Conservation (phyloP, 495 filamentous ascomycete genomes). For the Tuber borchii region DNA sequence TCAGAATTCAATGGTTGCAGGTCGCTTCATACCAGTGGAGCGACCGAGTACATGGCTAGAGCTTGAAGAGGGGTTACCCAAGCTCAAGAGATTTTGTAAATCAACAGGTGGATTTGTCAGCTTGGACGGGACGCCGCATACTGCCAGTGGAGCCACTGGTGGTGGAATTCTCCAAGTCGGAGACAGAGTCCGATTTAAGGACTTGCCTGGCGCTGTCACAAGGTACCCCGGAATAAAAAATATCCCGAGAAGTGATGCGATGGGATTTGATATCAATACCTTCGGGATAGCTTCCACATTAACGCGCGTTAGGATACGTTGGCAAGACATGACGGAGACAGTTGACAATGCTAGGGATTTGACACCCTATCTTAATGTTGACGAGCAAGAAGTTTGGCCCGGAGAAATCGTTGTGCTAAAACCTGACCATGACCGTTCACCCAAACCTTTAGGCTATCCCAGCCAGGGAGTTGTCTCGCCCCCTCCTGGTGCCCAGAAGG, state of each 20-base stretch:
- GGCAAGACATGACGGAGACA: slow-evolving; percentile 55
- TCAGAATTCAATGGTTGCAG: slow-evolving; percentile 44
- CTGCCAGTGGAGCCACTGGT: slow-evolving; percentile 8
- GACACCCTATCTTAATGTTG: slow-evolving; percentile 47
- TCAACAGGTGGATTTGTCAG: slow-evolving; percentile 32
- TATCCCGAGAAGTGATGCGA: slow-evolving; percentile 48
- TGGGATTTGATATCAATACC: slow-evolving; percentile 56
- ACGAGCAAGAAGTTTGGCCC: slow-evolving; percentile 55
- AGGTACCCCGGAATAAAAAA: slow-evolving; percentile 49
- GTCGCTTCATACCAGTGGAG: slow-evolving; percentile 32
- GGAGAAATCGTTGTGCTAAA: slow-evolving; percentile 54
- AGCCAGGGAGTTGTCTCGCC: slow-evolving; percentile 9
- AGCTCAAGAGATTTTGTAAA: slow-evolving; percentile 36
- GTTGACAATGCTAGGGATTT: slow-evolving; percentile 46
- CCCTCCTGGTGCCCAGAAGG: slow-evolving; percentile 31
- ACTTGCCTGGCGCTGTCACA: slow-evolving; percentile 45
- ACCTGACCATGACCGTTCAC: slow-evolving; percentile 36
- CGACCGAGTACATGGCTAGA: slow-evolving; percentile 24
- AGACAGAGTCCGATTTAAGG: slow-evolving; percentile 51
- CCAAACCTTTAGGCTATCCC: background rate
- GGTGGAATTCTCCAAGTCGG: slow-evolving; percentile 44
- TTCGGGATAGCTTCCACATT: slow-evolving; percentile 48
- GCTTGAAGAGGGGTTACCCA: slow-evolving; percentile 22
- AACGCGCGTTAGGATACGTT: slow-evolving; percentile 51
- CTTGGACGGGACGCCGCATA: slow-evolving; percentile 30